Evolutionary conservation across 306 rosid genomes (phyloP).

Genomic region (Prosopis cineraria): DNA sequence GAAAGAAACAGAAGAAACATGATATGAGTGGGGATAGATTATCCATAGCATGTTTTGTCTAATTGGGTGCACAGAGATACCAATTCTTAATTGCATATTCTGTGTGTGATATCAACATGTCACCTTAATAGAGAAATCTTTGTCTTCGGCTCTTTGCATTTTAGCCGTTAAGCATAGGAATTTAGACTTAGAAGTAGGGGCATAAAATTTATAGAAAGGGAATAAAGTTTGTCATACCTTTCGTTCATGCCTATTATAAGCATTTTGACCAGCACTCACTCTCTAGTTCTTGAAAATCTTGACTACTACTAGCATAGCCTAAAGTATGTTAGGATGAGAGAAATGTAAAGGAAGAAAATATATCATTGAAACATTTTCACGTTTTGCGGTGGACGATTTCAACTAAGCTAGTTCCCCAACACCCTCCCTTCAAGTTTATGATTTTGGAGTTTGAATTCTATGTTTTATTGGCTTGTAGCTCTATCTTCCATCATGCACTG

Average conservation of each 20-base stretch:
- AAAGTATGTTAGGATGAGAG: too few species aligned
- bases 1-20: neutral
- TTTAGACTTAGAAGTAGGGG: neutral
- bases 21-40: neutral
- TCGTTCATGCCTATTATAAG: neutral
- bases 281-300: neutral
- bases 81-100: neutral
- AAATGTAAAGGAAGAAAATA: too few species aligned
- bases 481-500: constrained; percentile 71
- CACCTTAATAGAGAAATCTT: too few species aligned
- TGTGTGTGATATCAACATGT: too few species aligned
- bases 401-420: neutral
- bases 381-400: neutral
- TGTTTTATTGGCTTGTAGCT: constrained; percentile 56
- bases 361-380: neutral
- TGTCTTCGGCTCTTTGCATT: too few species aligned
- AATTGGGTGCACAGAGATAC: neutral
- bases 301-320: too few species aligned
- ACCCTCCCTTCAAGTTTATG: neutral
- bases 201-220: neutral
- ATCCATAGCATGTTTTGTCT: neutral
- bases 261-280: neutral
- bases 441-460: constrained; percentile 26
- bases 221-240: neutral
- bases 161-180: neutral